Percentiles rank a stretch among this genome's conserved stretches.
phyloP scores from a whole-genome alignment of 176 grass and related monocot genomes.

The Tillandsia fasciculata region DNA sequence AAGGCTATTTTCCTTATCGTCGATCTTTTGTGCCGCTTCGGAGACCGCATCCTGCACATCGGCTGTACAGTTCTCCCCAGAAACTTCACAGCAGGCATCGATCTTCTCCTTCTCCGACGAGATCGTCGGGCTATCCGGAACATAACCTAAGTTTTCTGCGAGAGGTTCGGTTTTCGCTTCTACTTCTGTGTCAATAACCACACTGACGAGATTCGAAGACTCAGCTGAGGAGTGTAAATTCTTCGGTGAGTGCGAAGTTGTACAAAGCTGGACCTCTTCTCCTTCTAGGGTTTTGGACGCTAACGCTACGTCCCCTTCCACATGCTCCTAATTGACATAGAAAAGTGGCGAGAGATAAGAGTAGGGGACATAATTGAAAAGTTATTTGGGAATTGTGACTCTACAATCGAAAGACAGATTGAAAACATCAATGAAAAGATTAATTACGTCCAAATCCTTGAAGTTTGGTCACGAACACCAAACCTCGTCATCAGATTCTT shows the following conservation, averaged over 20 bases:
- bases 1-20: conserved; percentile 8
- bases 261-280: neutral
- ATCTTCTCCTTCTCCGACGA: conserved; percentile 9
- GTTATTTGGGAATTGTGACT: too few species aligned
- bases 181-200: conserved; percentile 5
- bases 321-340: neutral
- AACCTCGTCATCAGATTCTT: neutral
- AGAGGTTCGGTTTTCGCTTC: neutral
- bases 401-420: too few species aligned
- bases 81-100: conserved; percentile 14
- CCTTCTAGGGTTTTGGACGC: neutral
- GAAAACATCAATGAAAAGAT: too few species aligned
- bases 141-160: conserved; percentile 15
- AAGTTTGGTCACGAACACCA: too few species aligned
- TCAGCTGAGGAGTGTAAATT: neutral
- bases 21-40: conserved; percentile 17
- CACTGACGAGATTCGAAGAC: neutral
- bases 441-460: too few species aligned
- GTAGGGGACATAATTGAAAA: neutral
- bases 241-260: neutral
- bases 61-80: conserved; percentile 1
- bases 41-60: conserved; percentile 17
- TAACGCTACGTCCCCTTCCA: neutral
- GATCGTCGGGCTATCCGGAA: conserved; percentile 25
- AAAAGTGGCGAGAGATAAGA: neutral